Evolutionary conservation across 1,139 yeast species (phyloP), one percentile per base, ranked within the genome.

Genomic region (Pichia sp.): DNA sequence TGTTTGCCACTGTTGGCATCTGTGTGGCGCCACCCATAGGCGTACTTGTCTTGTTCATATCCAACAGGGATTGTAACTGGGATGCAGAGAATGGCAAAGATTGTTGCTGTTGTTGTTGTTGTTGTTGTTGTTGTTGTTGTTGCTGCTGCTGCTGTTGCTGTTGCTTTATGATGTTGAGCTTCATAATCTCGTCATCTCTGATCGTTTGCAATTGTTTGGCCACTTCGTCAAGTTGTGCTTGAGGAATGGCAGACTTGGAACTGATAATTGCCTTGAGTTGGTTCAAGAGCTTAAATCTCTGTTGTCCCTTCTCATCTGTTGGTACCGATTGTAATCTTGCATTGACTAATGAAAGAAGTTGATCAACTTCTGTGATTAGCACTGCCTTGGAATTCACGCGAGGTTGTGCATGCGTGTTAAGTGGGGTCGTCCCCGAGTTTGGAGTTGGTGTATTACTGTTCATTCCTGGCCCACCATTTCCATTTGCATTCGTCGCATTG

Each of bases 331-430:
- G 20, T 28, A 52, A 39, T 39, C 60, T 51, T 30, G 52, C 62
- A 58, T 30, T 57, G 29, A 55, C 72, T 65, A 44, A 41, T 17
- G 37, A 33, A 23, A 50, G 42, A 27, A 57, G 43, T 16, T 62
- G 63, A 42, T 69, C 67, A 27, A 72, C 70, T 42, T 69, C 74
- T 27, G 53, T 60, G 14, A 73, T 60, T 34, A 72, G 50, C 14
- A 14, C 16, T 9, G 27, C 18, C 11, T 25, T 25, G 6, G 27
- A 8, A 8, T 16, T 18, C 9, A 25, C 11, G 14, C 14, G 6
- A 4, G 27, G 27, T 14, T 6, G 12, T 18, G 14, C 16, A 14
- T 16, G 12, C 12, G 13, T n/a, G 12, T 6, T n/a, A 12, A 23
- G 8, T 9, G 31, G 16, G 13, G 26, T 17, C 13, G 30, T 25